Base-by-base conservation (phyloP, 352 stramenopile species). In the Pythium aphanidermatum region DNA sequence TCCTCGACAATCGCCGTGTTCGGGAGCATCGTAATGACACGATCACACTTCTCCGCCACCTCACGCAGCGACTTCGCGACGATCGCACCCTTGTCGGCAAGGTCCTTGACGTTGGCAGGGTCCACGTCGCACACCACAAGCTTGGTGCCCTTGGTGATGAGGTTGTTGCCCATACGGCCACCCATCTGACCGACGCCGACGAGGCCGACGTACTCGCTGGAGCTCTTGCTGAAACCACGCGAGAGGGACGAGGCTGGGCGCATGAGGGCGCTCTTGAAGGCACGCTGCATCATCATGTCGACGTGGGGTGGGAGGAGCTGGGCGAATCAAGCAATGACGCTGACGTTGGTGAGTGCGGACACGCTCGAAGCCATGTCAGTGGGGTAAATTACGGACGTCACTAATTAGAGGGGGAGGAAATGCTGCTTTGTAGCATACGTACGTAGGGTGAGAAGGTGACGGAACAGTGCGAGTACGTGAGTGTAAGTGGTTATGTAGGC, bases 181-280 rank as follows among this genome's bases (percentile, higher is more conserved):
- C 92, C 92, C 91, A 98, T 98, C 66, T 96, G 92, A 16, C 94
- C 94, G 29, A 98, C 58, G 28, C 94, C 92, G 36, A 98, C 84
- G 59, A 98, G 72, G 20, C 88, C 92, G 16, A 97, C 63, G 13
- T 51, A 58, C 30, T 65, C 46, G 52, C 74, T 76, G 32, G 67
- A 43, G 27, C 50, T 47, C 30, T 39, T 27, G 28, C 47, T 55
- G 25, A 58, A 54, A 34, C 25, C 41, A 28, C 60, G 49, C 29
- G 44, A 28, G 38, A 56, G 25, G 30, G 50, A 40, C 16, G 34
- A 35, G 20, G 29, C 23, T 23, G 32, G 36, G 29, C 40, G 30
- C 48, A 30, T 13, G 24, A 30, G 16, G 13, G 30, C n/a, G 44
- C 39, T 43, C 14, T 40, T 43, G 9, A 17, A 45, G 31, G 51